These are phyloP conservation scores for Lentinula aciculospora DNA, from an alignment of 768 basidiomycete species.

Conservation along the genomic window DNA sequence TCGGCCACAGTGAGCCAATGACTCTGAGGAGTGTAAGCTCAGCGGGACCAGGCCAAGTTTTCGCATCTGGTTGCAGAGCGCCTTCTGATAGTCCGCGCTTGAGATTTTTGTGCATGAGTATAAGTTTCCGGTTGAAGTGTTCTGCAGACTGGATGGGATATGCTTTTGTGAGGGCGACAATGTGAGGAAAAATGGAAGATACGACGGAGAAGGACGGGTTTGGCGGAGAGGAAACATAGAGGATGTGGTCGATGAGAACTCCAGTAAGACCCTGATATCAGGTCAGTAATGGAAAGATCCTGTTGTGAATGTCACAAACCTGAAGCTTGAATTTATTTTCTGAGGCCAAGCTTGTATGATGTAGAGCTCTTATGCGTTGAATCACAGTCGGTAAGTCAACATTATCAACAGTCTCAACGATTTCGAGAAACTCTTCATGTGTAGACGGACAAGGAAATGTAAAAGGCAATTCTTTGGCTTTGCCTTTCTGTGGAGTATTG, in stretches of 20 bases:
- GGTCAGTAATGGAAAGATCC: neutral
- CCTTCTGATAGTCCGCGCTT: constrained; percentile 74
- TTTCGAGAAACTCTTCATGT: constrained; percentile 87
- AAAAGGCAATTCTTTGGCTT: constrained; percentile 71
- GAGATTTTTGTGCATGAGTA: constrained; percentile 92
- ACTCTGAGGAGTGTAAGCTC: constrained; percentile 81
- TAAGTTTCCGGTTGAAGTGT: constrained; percentile 76
- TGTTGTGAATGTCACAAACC: constrained; percentile 37
- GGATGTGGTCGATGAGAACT: constrained; percentile 84
- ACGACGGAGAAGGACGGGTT: constrained; percentile 55
- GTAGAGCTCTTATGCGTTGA: constrained; percentile 83
- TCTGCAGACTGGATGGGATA: constrained; percentile 80
- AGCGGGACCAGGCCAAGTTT: constrained; percentile 84
- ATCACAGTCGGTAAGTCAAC: constrained; percentile 74
- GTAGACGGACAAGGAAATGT: constrained; percentile 85
- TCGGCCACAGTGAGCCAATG: constrained; percentile 83
- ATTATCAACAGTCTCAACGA: constrained; percentile 66
- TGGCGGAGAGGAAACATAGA: constrained; percentile 66
- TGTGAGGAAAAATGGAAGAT: constrained; percentile 67
- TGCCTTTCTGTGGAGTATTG: constrained; percentile 21
- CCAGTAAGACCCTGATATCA: constrained; percentile 54
- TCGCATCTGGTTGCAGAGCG: constrained; percentile 50
- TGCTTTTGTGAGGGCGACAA: constrained; percentile 69
- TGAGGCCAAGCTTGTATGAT: constrained; percentile 88
- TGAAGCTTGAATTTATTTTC: constrained; percentile 93